Evolutionary conservation across 2,329 filamentous ascomycete genomes (phyloP).

Genomic region (Basipetospora chlamydospora): DNA sequence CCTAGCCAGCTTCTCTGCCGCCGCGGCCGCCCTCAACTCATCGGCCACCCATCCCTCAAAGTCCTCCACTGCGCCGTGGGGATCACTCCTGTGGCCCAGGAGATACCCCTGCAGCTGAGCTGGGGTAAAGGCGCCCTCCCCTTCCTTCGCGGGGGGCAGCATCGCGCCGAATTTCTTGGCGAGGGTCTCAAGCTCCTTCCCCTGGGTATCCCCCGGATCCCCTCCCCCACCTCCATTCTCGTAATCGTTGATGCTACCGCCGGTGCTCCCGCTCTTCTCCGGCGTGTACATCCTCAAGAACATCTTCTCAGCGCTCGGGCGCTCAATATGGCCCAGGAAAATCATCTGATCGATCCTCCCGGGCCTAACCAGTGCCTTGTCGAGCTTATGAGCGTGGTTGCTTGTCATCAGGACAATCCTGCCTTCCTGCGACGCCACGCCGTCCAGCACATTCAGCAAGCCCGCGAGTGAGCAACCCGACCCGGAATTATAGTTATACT

Average conservation of each 20-base stretch:
- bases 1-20: background rate
- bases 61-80: conserved; percentile 17
- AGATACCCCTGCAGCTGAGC: conserved; percentile 53
- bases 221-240: background rate
- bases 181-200: conserved; percentile 14
- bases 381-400: conserved; percentile 59
- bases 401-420: conserved; percentile 72
- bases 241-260: background rate
- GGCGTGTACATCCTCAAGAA: conserved; percentile 44
- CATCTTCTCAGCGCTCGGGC: conserved; percentile 38
- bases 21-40: conserved; percentile 16
- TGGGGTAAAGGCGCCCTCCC: conserved; percentile 31
- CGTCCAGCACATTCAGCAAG: conserved; percentile 71
- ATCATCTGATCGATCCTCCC: conserved; percentile 60
- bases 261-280: conserved; percentile 25
- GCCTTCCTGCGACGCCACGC: conserved; percentile 66
- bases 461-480: conserved; percentile 47
- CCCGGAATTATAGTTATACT: conserved; percentile 4
- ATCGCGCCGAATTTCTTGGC: conserved; percentile 33
- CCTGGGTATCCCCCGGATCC: background rate
- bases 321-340: conserved; percentile 43
- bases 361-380: conserved; percentile 59
- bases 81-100: conserved; percentile 15
- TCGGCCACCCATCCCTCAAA: conserved; percentile 27
- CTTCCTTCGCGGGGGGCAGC: too few relatives aligned